Percentiles rank a stretch among this genome's conserved stretches.
These are phyloP conservation scores for Lipomyces mesembrius DNA, from an alignment of 805 yeast genomes.

Conservation along the genomic window DNA sequence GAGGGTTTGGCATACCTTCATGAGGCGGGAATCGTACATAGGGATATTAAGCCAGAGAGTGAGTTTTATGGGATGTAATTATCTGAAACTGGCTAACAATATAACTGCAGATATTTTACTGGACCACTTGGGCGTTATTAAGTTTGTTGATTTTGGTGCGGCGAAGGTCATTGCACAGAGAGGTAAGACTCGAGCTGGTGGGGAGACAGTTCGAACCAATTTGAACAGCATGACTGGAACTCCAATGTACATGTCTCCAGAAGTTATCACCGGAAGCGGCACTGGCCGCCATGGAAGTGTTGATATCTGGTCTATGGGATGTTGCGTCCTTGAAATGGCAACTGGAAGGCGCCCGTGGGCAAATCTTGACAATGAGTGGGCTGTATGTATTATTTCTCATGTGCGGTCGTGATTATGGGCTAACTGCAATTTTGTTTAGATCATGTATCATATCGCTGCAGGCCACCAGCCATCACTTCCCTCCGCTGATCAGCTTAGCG, in stretches of 20 bases:
- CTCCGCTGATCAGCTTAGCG: conserved; percentile 72
- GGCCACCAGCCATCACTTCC: conserved; percentile 92
- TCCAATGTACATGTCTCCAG: conserved; percentile 99
- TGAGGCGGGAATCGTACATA: conserved; percentile 92
- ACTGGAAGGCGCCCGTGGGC: conserved; percentile 98
- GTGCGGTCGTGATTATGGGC: background rate
- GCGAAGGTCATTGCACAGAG: conserved; percentile 72
- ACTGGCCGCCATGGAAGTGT: conserved; percentile 65
- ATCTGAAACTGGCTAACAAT: background rate
- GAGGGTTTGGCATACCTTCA: conserved; percentile 96
- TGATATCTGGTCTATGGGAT: conserved; percentile 97
- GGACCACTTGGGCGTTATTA: conserved; percentile 90
- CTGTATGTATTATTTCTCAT: conserved; percentile 44
- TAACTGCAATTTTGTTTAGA: conserved; percentile 40
- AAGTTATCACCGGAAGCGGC: conserved; percentile 79
- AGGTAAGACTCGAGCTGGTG: conserved; percentile 46
- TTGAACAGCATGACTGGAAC: conserved; percentile 77
- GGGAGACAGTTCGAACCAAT: conserved; percentile 44
- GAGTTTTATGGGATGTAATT: background rate
- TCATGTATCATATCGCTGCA: conserved; percentile 97
- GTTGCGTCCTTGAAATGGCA: conserved; percentile 94
- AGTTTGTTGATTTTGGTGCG: conserved; percentile 97
- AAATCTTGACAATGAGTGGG: conserved; percentile 94
- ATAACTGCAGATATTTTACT: conserved; percentile 64
- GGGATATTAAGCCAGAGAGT: conserved; percentile 91